Conservation (phyloP, 345 rosid genomes). For the Populus simonii region DNA sequence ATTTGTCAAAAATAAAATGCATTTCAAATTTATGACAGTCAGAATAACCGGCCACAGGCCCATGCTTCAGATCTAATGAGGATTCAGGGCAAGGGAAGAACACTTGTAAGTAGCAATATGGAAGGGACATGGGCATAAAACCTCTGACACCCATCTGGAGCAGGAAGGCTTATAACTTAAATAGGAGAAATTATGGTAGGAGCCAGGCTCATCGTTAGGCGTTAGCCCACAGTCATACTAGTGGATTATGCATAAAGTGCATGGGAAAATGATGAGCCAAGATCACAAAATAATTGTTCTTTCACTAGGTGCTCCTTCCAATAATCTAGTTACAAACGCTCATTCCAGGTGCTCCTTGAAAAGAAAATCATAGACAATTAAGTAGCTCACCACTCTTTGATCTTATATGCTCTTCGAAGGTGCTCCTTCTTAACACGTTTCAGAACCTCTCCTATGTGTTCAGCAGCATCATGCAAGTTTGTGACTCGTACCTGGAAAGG, state of each 20-base stretch:
- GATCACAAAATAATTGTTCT: too few species aligned
- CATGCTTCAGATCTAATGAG: not conserved
- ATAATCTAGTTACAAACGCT: too few species aligned
- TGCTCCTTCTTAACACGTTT: conserved; percentile 89
- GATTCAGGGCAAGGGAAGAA: not conserved
- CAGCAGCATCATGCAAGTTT: conserved; percentile 82
- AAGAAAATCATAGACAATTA: not conserved
- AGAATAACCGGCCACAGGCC: not conserved
- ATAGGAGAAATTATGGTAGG: too few species aligned
- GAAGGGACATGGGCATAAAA: not conserved
- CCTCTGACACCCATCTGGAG: not conserved
- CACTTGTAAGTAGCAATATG: not conserved
- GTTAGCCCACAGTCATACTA: too few species aligned
- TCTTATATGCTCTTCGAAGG: conserved; percentile 82
- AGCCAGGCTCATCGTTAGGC: too few species aligned
- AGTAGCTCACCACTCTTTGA: conserved; percentile 60
- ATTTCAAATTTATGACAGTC: not conserved
- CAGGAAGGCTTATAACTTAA: not conserved
- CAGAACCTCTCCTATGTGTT: conserved; percentile 85
- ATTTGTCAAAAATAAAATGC: not conserved
- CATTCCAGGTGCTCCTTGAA: not conserved
- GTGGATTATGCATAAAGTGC: too few species aligned
- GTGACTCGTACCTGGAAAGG: conserved; percentile 69
- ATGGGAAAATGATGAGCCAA: too few species aligned
- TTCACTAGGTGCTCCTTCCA: too few species aligned